Conservation (phyloP, 2,329 filamentous ascomycete genomes). For the Beauveria bassiana region DNA sequence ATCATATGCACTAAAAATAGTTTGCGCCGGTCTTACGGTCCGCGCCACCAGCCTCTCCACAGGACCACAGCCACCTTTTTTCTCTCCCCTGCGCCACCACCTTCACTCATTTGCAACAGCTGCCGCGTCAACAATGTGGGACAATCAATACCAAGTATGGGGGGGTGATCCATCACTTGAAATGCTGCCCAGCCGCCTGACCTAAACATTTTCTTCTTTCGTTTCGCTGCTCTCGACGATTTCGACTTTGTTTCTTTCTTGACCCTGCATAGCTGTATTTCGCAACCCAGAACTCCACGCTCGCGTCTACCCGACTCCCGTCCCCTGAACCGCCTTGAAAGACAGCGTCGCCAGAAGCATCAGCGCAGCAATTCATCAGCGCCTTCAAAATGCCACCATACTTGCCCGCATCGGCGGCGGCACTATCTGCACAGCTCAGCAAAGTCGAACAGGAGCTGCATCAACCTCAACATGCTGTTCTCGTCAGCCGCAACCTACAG, state of each 20-base stretch:
- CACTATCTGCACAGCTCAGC: background rate
- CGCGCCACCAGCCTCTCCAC: slow-evolving; percentile 5
- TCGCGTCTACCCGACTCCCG: background rate
- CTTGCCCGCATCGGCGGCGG: background rate
- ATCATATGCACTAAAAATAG: slow-evolving; percentile 1
- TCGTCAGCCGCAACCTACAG: slow-evolving; percentile 45
- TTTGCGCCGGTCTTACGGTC: background rate
- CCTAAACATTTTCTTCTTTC: background rate
- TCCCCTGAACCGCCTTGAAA: background rate
- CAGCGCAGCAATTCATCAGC: background rate
- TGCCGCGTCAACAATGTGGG: slow-evolving; percentile 9
- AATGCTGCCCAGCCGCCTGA: slow-evolving; percentile 8
- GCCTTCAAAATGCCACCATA: background rate
- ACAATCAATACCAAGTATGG: background rate
- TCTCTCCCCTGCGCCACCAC: background rate
- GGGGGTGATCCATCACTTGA: background rate
- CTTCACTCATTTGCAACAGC: background rate
- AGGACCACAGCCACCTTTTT: slow-evolving; percentile 1
- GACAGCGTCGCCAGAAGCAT: background rate
- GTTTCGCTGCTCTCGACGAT: background rate
- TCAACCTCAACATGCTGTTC: slow-evolving; percentile 11
- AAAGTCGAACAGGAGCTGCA: background rate
- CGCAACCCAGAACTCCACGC: background rate
- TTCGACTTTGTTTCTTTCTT: background rate
- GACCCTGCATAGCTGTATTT: background rate